Percentiles rank a stretch among this genome's conserved stretches.
phyloP scores from a whole-genome alignment of 2,329 filamentous ascomycete species.

The Penicillium sp. region DNA sequence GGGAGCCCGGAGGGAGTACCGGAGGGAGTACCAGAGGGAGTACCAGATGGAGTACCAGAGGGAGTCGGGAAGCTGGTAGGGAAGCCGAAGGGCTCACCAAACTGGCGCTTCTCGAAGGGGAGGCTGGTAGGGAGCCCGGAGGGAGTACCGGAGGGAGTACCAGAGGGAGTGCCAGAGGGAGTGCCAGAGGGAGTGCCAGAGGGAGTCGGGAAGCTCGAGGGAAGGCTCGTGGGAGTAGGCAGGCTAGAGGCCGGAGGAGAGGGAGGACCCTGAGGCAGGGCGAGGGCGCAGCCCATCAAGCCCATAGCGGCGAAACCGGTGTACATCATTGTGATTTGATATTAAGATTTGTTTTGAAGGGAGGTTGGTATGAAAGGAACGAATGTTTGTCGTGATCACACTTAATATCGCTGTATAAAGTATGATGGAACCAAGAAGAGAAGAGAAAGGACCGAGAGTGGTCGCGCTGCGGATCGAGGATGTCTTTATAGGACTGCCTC shows the following conservation, averaged over 20 bases:
- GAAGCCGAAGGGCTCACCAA: not conserved
- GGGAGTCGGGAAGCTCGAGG: constrained; percentile 3
- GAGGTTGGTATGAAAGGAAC: constrained; percentile 2
- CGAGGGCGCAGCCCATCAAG: constrained; percentile 30
- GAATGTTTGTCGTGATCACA: not conserved
- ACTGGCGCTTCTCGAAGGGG: constrained; percentile 13
- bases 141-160: constrained; percentile 2
- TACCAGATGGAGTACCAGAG: constrained; percentile 4
- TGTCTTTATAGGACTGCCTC: constrained; percentile 20
- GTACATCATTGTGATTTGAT: constrained; percentile 23
- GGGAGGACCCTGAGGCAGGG: constrained; percentile 19
- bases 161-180: constrained; percentile 1
- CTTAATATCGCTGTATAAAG: not conserved
- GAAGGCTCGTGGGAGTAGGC: constrained; percentile 1
- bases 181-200: not conserved
- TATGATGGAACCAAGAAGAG: constrained; percentile 1
- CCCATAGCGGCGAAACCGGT: constrained; percentile 20
- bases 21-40: constrained; percentile 3
- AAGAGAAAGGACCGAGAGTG: not conserved
- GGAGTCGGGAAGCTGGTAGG: constrained; percentile 4
- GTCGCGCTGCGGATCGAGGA: not conserved
- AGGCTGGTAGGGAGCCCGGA: not conserved
- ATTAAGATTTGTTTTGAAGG: not conserved
- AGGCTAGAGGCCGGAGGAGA: constrained; percentile 1
- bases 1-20: constrained; percentile 1